Evolutionary conservation across 345 rosid genomes (phyloP).

Genomic region (Stellera chamaejasme): DNA sequence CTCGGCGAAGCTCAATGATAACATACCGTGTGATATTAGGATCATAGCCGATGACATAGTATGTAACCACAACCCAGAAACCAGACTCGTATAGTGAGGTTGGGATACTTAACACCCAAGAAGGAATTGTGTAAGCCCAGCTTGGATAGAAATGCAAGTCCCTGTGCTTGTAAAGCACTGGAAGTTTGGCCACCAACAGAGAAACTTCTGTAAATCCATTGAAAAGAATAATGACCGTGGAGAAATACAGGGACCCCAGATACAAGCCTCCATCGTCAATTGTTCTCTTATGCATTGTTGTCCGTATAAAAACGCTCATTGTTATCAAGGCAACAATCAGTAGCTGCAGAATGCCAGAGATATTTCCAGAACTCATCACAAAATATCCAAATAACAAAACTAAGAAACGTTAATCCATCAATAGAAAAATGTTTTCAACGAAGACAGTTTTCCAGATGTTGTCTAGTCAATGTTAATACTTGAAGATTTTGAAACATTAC

Average conservation of each 20-base stretch:
- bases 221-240: slow-evolving; percentile 95
- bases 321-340: slow-evolving; percentile 84
- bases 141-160: slow-evolving; percentile 93
- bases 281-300: slow-evolving; percentile 72
- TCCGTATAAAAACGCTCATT: slow-evolving; percentile 92
- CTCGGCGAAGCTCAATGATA: slow-evolving; percentile 9
- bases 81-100: slow-evolving; percentile 86
- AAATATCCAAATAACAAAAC: slow-evolving; percentile 3
- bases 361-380: slow-evolving; percentile 10
- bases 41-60: slow-evolving; percentile 89
- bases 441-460: too few relatives aligned
- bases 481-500: background rate
- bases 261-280: slow-evolving; percentile 84
- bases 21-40: slow-evolving; percentile 64
- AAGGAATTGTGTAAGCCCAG: slow-evolving; percentile 92
- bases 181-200: slow-evolving; percentile 93
- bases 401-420: background rate
- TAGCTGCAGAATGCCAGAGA: slow-evolving; percentile 52
- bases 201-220: slow-evolving; percentile 98
- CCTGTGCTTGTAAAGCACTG: slow-evolving; percentile 92
- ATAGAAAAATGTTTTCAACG: background rate
- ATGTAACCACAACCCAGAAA: slow-evolving; percentile 87
- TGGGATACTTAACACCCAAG: slow-evolving; percentile 84
- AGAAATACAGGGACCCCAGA: slow-evolving; percentile 84
- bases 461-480: background rate